Evolutionary conservation across 768 basidiomycete species (phyloP).

Genomic region (Phlegmacium glaucopus): DNA sequence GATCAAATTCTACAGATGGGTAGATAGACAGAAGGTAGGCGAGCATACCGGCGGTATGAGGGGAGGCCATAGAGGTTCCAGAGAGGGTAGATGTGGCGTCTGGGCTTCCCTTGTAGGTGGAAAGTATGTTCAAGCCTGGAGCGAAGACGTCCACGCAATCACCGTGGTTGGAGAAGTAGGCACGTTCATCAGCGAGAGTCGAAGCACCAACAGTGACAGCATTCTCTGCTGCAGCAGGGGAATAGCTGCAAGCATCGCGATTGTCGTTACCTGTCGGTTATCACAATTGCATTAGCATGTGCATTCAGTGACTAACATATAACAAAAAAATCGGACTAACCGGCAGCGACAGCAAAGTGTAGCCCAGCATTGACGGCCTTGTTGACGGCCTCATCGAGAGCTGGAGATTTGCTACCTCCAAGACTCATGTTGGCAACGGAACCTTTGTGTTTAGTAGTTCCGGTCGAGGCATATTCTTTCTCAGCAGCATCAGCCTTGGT

Average conservation of each 20-base stretch:
- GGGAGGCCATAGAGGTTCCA: slow-evolving; percentile 94
- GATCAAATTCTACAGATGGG: slow-evolving; percentile 62
- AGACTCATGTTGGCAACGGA: slow-evolving; percentile 98
- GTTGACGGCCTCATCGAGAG: slow-evolving; percentile 85
- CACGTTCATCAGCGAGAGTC: slow-evolving; percentile 75
- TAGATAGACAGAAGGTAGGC: slow-evolving; percentile 93
- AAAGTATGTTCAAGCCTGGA: slow-evolving; percentile 88
- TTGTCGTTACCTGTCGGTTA: slow-evolving; percentile 63
- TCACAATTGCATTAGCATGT: too few relatives aligned
- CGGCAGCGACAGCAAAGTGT: slow-evolving; percentile 97
- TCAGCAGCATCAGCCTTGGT: slow-evolving; percentile 57
- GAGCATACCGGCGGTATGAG: slow-evolving; percentile 84
- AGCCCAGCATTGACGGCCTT: slow-evolving; percentile 78
- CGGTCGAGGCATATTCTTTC: slow-evolving; percentile 66
- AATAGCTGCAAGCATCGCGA: slow-evolving; percentile 88
- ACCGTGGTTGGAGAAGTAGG: slow-evolving; percentile 93
- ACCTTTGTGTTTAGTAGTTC: slow-evolving; percentile 85
- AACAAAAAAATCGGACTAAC: slow-evolving; percentile 40
- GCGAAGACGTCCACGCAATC: slow-evolving; percentile 90
- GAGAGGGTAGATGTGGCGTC: slow-evolving; percentile 72
- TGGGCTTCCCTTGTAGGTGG: slow-evolving; percentile 72
- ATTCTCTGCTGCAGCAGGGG: slow-evolving; percentile 84
- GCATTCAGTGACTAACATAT: neutral
- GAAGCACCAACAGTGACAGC: slow-evolving; percentile 95
- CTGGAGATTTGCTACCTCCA: slow-evolving; percentile 88